Conservation (phyloP, 129 eudicot species). For the Mikania micrantha region DNA sequence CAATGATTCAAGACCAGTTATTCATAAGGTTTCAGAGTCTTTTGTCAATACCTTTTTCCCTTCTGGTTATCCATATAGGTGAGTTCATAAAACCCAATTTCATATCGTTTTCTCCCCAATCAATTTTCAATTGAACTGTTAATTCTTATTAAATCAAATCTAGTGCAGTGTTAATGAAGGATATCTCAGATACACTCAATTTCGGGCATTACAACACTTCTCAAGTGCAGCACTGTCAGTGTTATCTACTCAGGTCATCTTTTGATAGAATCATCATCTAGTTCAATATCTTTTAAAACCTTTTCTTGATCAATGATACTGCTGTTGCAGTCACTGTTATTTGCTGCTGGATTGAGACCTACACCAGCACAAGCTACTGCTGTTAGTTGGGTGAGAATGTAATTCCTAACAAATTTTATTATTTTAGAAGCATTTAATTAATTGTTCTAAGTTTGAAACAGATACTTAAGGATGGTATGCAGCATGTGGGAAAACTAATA, state of each 20-base stretch:
- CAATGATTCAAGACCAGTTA: slow-evolving; percentile 69
- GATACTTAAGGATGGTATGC: slow-evolving; percentile 96
- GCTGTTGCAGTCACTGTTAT: slow-evolving; percentile 81
- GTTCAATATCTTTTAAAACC: background rate
- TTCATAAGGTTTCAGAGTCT: slow-evolving; percentile 59
- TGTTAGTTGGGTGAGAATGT: slow-evolving; percentile 85
- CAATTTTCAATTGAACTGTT: background rate
- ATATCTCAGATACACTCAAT: slow-evolving; percentile 88
- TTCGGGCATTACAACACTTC: slow-evolving; percentile 84
- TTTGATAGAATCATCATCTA: background rate
- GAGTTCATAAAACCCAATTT: background rate
- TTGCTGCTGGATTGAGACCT: slow-evolving; percentile 97
- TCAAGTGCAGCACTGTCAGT: slow-evolving; percentile 88
- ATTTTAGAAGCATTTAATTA: background rate
- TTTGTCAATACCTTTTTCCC: slow-evolving; percentile 81
- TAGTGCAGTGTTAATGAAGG: slow-evolving; percentile 91
- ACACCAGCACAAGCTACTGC: slow-evolving; percentile 99
- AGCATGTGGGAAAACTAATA: slow-evolving; percentile 87
- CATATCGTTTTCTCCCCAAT: background rate
- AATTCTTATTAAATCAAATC: slow-evolving; percentile 5
- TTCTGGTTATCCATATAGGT: slow-evolving; percentile 97
- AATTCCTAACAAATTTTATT: slow-evolving; percentile 3
- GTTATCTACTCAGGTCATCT: slow-evolving; percentile 85
- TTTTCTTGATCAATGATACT: slow-evolving; percentile 14
- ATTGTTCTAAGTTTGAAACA: slow-evolving; percentile 26